Conservation (phyloP, 176 grass and related monocot genomes). For the Triticum urartu region DNA sequence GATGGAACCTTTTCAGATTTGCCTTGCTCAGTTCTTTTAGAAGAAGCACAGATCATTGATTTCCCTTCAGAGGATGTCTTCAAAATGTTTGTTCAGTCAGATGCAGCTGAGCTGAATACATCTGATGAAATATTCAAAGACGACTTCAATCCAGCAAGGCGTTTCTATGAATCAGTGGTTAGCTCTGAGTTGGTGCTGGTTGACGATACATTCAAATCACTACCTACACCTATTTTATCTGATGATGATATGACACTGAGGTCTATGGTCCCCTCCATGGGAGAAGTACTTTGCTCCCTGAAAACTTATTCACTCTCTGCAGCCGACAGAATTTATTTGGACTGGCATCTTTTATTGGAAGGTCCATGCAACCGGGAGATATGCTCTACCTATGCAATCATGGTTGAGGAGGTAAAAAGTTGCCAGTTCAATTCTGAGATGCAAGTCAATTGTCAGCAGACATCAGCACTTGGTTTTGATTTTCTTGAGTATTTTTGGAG, state of each 20-base stretch:
- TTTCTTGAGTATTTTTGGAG: constrained; percentile 60
- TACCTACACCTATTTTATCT: constrained; percentile 71
- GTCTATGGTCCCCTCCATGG: constrained; percentile 25
- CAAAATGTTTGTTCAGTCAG: constrained; percentile 57
- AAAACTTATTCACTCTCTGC: constrained; percentile 63
- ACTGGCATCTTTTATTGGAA: constrained; percentile 87
- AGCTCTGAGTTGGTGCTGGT: constrained; percentile 70
- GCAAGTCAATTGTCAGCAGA: constrained; percentile 39
- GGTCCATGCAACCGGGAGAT: constrained; percentile 62
- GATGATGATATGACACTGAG: constrained; percentile 68
- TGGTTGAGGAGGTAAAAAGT: constrained; percentile 60
- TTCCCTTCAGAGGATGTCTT: constrained; percentile 52
- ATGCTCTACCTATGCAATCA: constrained; percentile 56
- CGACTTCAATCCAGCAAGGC: constrained; percentile 43
- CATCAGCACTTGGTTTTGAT: constrained; percentile 41
- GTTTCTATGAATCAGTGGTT: constrained; percentile 76
- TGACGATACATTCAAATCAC: constrained; percentile 81
- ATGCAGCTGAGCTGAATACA: constrained; percentile 41
- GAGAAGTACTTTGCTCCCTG: constrained; percentile 53
- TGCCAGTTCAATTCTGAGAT: constrained; percentile 48
- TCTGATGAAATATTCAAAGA: constrained; percentile 61
- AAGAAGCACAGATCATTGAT: constrained; percentile 74
- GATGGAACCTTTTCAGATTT: constrained; percentile 59
- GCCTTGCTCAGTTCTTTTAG: constrained; percentile 65
- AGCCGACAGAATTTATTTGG: constrained; percentile 87